Percentiles rank a stretch among this genome's conserved stretches.
These are phyloP conservation scores for Hordeum vulgare DNA, from an alignment of 176 grass and related monocot genomes.

Conservation along the genomic window DNA sequence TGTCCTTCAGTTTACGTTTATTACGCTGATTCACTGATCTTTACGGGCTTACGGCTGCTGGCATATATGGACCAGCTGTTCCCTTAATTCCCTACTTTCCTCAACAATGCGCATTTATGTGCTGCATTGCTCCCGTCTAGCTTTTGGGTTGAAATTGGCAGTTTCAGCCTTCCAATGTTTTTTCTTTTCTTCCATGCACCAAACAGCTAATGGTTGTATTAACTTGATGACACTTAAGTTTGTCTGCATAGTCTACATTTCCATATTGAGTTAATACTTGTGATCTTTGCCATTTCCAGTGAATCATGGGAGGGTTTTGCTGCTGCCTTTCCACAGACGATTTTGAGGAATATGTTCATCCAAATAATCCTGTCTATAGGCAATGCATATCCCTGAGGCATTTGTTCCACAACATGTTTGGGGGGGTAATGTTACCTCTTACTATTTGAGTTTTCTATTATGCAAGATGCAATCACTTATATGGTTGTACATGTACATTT, in stretches of 20 bases:
- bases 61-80: background rate
- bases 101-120: background rate
- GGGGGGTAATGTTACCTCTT: constrained; percentile 54
- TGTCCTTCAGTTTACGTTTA: background rate
- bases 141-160: background rate
- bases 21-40: background rate
- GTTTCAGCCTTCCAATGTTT: background rate
- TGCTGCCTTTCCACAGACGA: constrained; percentile 66
- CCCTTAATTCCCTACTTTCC: background rate
- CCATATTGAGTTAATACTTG: constrained; percentile 13
- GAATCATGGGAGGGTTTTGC: constrained; percentile 70
- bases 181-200: background rate
- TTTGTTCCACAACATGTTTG: constrained; percentile 69
- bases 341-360: constrained; percentile 72
- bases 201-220: background rate
- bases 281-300: constrained; percentile 5
- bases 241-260: background rate
- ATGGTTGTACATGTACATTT: background rate
- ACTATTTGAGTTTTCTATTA: background rate
- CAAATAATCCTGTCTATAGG: constrained; percentile 70
- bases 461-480: background rate
- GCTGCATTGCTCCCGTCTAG: background rate
- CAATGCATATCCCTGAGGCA: constrained; percentile 69
- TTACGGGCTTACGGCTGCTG: background rate
- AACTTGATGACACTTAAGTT: background rate